These are phyloP conservation scores for Colletotrichum sp. DNA, from an alignment of 2,329 filamentous ascomycete species.

Conservation along the genomic window DNA sequence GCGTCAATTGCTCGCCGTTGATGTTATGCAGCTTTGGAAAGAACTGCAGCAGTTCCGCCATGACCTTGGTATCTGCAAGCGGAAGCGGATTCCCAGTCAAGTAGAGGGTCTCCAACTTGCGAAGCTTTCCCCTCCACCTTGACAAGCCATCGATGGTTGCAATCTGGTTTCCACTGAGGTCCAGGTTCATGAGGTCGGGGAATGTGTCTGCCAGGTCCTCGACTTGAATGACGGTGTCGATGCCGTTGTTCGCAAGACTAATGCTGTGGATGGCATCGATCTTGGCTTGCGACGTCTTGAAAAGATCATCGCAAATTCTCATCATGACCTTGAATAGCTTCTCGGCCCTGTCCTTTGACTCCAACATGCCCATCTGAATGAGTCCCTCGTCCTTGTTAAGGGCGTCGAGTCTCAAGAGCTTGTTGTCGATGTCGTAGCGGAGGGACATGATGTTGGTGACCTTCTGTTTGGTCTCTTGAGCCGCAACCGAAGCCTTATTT, in stretches of 20 bases:
- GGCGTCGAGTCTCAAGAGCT: constrained; percentile 83
- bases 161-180: constrained; percentile 85
- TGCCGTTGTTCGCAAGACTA: constrained; percentile 79
- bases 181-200: constrained; percentile 85
- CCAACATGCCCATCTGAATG: constrained; percentile 77
- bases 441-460: constrained; percentile 74
- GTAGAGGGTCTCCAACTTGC: constrained; percentile 79
- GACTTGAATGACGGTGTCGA: constrained; percentile 75
- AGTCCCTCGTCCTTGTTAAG: constrained; percentile 77
- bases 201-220: constrained; percentile 79
- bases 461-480: constrained; percentile 69
- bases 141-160: constrained; percentile 70
- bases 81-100: constrained; percentile 79
- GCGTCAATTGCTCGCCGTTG: constrained; percentile 76
- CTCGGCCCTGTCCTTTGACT: constrained; percentile 70
- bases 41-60: constrained; percentile 76
- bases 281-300: constrained; percentile 75
- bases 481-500: constrained; percentile 52
- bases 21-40: constrained; percentile 82
- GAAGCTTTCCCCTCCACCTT: constrained; percentile 81
- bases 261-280: constrained; percentile 82
- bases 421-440: constrained; percentile 74
- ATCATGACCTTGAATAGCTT: constrained; percentile 95
- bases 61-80: constrained; percentile 62
- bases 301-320: constrained; percentile 80